Base-by-base conservation (phyloP, 164 flowering plant genomes). In the Annona cherimola region DNA sequence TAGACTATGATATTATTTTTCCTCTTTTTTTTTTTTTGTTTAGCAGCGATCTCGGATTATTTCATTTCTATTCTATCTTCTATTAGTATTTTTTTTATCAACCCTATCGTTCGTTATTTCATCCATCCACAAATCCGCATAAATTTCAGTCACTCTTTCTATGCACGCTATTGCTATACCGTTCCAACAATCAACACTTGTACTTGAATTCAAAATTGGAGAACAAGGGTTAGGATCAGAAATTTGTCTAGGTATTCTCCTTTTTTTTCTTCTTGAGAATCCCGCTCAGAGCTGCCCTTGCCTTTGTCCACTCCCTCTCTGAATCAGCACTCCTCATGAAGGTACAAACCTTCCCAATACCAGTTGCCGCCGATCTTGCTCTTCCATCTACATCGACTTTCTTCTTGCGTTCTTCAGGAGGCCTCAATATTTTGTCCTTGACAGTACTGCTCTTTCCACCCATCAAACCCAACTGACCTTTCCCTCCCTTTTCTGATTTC, bases 321-420 rank as follows among this genome's bases (percentile, higher is more conserved):
- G 96, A 94, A 72, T 83, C 79, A 26, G 80, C 85, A 79, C 77
- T 84, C 70, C 90, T 87, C 90, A 87, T 85, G 77, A 93, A 94
- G 3, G 83, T 63, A 81, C 92, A 88, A 62, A 76, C 73, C 71
- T 86, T 89, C 40, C 80, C 83, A 16, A 76, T 66, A 9, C n/a
- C 66, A 45, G 70, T 63, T 26, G 68, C 74, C 40, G 4, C 71
- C 4, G 14, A 26, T 1, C 75, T 66, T 20, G 12, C 60, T 44
- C 73, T 75, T 43, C 5, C 70, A 46, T 59, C 69, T 54, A 4
- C 40, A 11, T 54, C n/a, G 59, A n/a, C 43, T 65, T 71, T 69
- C 64, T 67, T 81, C 57, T 11, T 69, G 5, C 69, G 16, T 40
- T 50, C 40, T 1, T 69, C 40, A 14, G 46, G 39, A 35, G 11